These are phyloP conservation scores for Cerioporus squamosus DNA, from an alignment of 1,284 basidiomycete genomes.

Conservation along the genomic window DNA sequence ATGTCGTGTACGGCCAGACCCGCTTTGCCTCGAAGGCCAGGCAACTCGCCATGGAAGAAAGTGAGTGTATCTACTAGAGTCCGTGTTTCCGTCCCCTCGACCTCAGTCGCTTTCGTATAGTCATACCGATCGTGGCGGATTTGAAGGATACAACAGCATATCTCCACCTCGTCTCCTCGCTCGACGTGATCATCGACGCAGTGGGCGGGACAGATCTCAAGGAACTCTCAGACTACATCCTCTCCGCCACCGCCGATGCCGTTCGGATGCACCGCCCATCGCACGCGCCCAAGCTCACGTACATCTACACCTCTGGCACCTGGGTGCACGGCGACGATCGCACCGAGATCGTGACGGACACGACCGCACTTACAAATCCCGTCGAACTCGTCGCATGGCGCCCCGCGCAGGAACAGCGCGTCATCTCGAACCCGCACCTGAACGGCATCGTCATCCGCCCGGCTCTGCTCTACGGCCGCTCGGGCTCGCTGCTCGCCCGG, in stretches of 20 bases:
- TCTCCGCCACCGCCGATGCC: constrained; percentile 39
- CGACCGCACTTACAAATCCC: constrained; percentile 37
- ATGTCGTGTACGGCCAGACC: constrained; percentile 55
- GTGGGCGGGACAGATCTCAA: constrained; percentile 34
- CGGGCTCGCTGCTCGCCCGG: constrained; percentile 43
- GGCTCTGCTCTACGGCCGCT: constrained; percentile 49
- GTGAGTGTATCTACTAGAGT: constrained; percentile 28
- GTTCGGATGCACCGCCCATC: constrained; percentile 35
- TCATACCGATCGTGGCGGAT: constrained; percentile 53
- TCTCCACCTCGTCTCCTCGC: constrained; percentile 42
- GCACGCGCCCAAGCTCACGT: constrained; percentile 45
- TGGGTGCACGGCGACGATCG: constrained; percentile 52
- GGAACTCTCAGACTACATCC: constrained; percentile 30
- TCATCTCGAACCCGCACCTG: constrained; percentile 37
- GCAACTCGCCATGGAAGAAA: constrained; percentile 49
- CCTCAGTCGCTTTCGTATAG: constrained; percentile 25
- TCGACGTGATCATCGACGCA: constrained; percentile 51
- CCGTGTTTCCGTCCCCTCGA: too few species aligned
- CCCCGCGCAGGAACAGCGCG: constrained; percentile 39
- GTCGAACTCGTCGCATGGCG: constrained; percentile 42
- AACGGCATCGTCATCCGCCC: constrained; percentile 58
- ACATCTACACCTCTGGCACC: constrained; percentile 54
- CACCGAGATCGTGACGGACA: constrained; percentile 39
- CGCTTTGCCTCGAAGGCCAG: constrained; percentile 45
- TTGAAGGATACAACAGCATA: constrained; percentile 40